phyloP scores from a whole-genome alignment of 1,284 basidiomycete species.

The Ustilago nuda region DNA sequence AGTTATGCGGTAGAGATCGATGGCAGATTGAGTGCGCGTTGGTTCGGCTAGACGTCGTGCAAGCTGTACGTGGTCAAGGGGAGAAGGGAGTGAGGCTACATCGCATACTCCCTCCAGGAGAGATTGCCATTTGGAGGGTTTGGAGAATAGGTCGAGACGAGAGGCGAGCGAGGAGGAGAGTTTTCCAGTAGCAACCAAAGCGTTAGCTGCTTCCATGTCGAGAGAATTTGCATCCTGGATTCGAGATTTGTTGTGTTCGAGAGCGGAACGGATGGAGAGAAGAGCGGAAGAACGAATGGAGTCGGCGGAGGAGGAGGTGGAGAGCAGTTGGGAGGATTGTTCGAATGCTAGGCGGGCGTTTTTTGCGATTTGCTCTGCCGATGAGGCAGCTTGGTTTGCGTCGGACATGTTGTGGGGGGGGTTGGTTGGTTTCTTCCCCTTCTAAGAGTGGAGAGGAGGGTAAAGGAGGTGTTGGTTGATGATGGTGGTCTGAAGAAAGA shows the following conservation, averaged over 20 bases:
- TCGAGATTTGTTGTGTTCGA: slow-evolving; percentile 45
- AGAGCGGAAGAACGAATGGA: slow-evolving; percentile 46
- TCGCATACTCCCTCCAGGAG: slow-evolving; percentile 91
- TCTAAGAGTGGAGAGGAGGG: neutral
- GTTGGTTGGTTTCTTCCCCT: neutral
- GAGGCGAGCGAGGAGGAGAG: slow-evolving; percentile 85
- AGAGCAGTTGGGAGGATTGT: slow-evolving; percentile 29
- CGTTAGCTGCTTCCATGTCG: slow-evolving; percentile 73
- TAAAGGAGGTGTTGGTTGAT: neutral
- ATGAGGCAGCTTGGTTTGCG: neutral
- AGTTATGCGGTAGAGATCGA: slow-evolving; percentile 92
- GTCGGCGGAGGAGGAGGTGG: slow-evolving; percentile 45
- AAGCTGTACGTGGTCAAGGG: slow-evolving; percentile 87
- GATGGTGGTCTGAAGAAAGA: neutral
- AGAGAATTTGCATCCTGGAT: slow-evolving; percentile 57
- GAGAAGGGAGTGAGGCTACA: slow-evolving; percentile 86
- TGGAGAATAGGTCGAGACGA: slow-evolving; percentile 83
- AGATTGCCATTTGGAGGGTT: slow-evolving; percentile 88
- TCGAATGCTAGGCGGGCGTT: slow-evolving; percentile 52
- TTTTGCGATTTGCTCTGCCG: slow-evolving; percentile 38
- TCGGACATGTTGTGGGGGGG: neutral
- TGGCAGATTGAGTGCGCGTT: slow-evolving; percentile 72
- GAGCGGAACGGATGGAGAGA: slow-evolving; percentile 45
- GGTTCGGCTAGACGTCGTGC: slow-evolving; percentile 81
- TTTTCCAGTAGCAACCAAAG: slow-evolving; percentile 81